Evolutionary conservation across 257 asterid genomes (phyloP).

Genomic region (Lycium barbarum): DNA sequence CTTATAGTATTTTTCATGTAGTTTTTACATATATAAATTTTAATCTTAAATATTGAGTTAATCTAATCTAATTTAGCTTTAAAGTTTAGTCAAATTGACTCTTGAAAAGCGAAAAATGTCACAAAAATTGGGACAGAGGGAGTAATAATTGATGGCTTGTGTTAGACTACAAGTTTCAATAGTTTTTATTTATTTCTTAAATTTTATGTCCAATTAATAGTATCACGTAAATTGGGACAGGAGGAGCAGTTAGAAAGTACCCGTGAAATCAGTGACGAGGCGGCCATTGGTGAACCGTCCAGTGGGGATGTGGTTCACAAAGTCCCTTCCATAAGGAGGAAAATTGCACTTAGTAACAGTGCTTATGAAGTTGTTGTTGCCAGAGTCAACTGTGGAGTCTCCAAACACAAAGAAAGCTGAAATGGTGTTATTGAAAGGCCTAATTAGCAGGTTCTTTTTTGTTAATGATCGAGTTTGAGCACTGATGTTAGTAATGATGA

Average conservation of each 20-base stretch:
- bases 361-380: slow-evolving; percentile 62
- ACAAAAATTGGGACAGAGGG: no score
- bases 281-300: slow-evolving; percentile 78
- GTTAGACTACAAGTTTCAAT: neutral
- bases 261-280: slow-evolving; percentile 62
- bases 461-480: neutral
- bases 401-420: slow-evolving; percentile 66
- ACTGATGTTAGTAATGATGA: neutral
- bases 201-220: neutral
- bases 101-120: no score
- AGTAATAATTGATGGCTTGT: neutral
- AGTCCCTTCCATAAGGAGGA: slow-evolving; percentile 73
- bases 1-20: no score
- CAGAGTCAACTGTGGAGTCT: slow-evolving; percentile 80
- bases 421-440: slow-evolving; percentile 31
- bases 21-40: no score
- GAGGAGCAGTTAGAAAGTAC: slow-evolving; percentile 27
- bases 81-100: no score
- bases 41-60: no score
- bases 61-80: no score
- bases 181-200: neutral
- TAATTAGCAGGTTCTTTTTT: neutral
- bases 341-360: slow-evolving; percentile 57
- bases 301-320: slow-evolving; percentile 52
- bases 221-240: neutral